A percentile compares a stretch with the other conserved stretches of the same genome.
Evolutionary conservation across 331 rosid species (phyloP).

Genomic region (Dryas integrifolia): DNA sequence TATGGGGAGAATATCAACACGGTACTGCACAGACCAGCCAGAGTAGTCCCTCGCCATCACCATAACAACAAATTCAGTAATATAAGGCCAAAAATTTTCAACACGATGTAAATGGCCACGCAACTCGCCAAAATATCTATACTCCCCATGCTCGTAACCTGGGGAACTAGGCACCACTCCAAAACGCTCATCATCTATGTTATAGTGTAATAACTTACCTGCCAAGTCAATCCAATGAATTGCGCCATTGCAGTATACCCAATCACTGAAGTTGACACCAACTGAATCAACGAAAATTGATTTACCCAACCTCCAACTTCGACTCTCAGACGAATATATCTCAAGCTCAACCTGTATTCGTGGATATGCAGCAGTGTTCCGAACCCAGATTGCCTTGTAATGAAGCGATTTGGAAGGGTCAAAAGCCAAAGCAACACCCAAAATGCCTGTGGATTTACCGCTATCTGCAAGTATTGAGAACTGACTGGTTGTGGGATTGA

Average conservation of each 20-base stretch:
- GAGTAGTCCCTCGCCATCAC: conserved; percentile 32
- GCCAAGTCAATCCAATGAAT: conserved; percentile 25
- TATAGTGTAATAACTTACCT: background rate
- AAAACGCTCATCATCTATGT: background rate
- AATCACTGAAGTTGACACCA: too few species aligned
- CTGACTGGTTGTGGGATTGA: conserved; percentile 31
- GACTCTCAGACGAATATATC: background rate
- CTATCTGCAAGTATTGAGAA: background rate
- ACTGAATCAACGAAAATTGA: too few species aligned
- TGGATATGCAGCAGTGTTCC: background rate
- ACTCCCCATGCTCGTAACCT: background rate
- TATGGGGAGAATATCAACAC: conserved; percentile 16
- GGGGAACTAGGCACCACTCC: conserved; percentile 12
- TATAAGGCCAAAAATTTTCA: conserved; percentile 11
- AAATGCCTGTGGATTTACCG: background rate
- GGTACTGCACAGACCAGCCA: conserved; percentile 31
- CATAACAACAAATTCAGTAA: conserved; percentile 23
- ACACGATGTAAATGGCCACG: conserved; percentile 30
- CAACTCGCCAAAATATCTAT: conserved; percentile 22
- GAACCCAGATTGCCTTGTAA: conserved; percentile 21
- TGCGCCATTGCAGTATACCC: conserved; percentile 33
- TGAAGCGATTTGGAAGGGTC: conserved; percentile 23
- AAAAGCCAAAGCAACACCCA: conserved; percentile 27
- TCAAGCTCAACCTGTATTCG: too few species aligned
- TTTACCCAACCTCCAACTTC: too few species aligned